These are phyloP conservation scores for Gillenia trifoliata DNA, from an alignment of 306 rosid genomes.

Conservation along the genomic window DNA sequence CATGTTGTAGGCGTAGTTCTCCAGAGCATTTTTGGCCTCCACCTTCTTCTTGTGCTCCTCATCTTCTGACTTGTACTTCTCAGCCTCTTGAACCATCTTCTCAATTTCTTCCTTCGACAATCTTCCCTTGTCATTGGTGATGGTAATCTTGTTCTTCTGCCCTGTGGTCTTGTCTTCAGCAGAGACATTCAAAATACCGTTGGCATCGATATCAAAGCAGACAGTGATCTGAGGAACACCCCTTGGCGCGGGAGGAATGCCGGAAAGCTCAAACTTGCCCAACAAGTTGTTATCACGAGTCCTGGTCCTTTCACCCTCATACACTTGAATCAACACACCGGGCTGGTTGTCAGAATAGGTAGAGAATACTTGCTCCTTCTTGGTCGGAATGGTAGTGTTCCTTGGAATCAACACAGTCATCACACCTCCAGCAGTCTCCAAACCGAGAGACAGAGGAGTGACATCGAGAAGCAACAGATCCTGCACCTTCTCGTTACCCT, in stretches of 20 bases:
- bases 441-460: slow-evolving; percentile 60
- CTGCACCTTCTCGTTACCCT: slow-evolving; percentile 74
- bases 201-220: slow-evolving; percentile 68
- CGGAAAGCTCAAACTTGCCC: slow-evolving; percentile 70
- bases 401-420: slow-evolving; percentile 76
- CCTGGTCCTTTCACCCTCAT: slow-evolving; percentile 67
- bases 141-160: slow-evolving; percentile 78
- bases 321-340: slow-evolving; percentile 71
- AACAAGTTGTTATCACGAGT: slow-evolving; percentile 66
- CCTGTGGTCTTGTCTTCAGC: slow-evolving; percentile 71
- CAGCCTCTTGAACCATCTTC: slow-evolving; percentile 83
- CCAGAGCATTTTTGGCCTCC: slow-evolving; percentile 60
- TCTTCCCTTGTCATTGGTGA: slow-evolving; percentile 74
- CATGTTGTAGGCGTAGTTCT: slow-evolving; percentile 76
- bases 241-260: slow-evolving; percentile 75
- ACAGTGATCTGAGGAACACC: slow-evolving; percentile 77
- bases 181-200: slow-evolving; percentile 69
- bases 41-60: slow-evolving; percentile 82
- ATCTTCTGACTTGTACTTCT: slow-evolving; percentile 72
- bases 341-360: slow-evolving; percentile 73
- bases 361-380: slow-evolving; percentile 72
- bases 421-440: slow-evolving; percentile 73
- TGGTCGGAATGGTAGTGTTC: slow-evolving; percentile 67
- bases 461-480: slow-evolving; percentile 69
- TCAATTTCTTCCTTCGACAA: slow-evolving; percentile 68